Evolutionary conservation across 257 asterid species (phyloP), one percentile per base, ranked within the genome.

Genomic region (Solanum chiquidenum): DNA sequence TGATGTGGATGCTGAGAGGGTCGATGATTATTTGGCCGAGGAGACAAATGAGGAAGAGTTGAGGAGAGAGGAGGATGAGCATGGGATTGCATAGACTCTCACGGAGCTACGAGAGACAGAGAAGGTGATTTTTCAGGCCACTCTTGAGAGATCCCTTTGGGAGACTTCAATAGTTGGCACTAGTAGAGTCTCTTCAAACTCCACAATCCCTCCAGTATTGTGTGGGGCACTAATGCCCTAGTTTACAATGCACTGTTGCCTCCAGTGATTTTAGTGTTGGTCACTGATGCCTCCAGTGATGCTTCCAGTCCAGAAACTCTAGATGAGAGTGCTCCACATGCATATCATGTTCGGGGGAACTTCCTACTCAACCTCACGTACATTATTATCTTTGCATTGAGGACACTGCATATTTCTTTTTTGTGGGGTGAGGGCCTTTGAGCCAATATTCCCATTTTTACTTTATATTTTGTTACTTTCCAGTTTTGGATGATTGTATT

Each of bases 81-180:
- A 20, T 55, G 64, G 2, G 64, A 55, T 55, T 55, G 4, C 10
- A 20, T 55, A 18, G 64, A 55, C 64, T 20, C 64, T 55, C 64
- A 18, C 4, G 0, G 5, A 18, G 10, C 4, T 18, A 2, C 4
- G 20, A 1, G n/a, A 20, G n/a, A 18, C 1, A 18, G 4, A 55
- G 0, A 10, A 55, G 10, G 25, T 20, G 11, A 55, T 18, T 6
- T 18, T 55, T 18, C 64, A 55, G 25, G n/a, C 11, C n/a, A 55
- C 11, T 20, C 3, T 8, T 18, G 25, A 55, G 64, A 55, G n/a
- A 55, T 55, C 64, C n/a, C 2, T 6, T 2, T 16, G 11, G 64
- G 25, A 55, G 4, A 6, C 64, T 20, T 55, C n/a, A 55, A 55
- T 1, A 20, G 5, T 55, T 18, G 64, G 64, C 4, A 55, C 64